Percentiles rank a stretch among this genome's conserved stretches.
These are phyloP conservation scores for Paramyrothecium sp. DNA, from an alignment of 2,329 filamentous ascomycete genomes.

Conservation along the genomic window DNA sequence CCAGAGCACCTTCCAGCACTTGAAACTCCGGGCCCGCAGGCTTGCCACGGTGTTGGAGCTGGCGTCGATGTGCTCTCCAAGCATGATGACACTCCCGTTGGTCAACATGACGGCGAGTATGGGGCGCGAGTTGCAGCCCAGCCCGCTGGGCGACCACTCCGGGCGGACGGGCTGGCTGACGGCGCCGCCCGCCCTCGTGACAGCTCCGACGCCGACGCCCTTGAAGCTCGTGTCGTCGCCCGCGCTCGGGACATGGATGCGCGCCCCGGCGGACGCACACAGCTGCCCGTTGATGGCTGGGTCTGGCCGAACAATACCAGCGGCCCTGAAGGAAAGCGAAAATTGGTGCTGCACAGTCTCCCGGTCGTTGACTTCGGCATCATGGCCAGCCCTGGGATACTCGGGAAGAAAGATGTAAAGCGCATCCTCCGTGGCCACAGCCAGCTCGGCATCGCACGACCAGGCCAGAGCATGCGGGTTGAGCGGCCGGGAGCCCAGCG, in stretches of 20 bases:
- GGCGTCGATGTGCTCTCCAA: conserved; percentile 44
- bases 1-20: conserved; percentile 55
- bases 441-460: conserved; percentile 58
- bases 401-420: conserved; percentile 51
- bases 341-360: conserved; percentile 30
- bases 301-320: conserved; percentile 34
- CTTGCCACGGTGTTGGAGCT: conserved; percentile 23
- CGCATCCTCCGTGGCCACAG: conserved; percentile 55
- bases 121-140: conserved; percentile 53
- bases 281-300: conserved; percentile 44
- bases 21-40: conserved; percentile 37
- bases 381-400: conserved; percentile 25
- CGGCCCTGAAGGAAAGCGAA: conserved; percentile 28
- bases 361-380: conserved; percentile 22
- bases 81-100: conserved; percentile 46
- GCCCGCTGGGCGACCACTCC: conserved; percentile 56
- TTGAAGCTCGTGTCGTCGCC: conserved; percentile 28
- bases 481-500: conserved; percentile 41
- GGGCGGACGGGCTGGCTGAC: conserved; percentile 54
- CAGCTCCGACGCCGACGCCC: conserved; percentile 43
- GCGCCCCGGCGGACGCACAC: conserved; percentile 35
- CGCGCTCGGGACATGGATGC: conserved; percentile 21
- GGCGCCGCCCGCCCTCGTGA: conserved; percentile 46
- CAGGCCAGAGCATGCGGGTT: conserved; percentile 44
- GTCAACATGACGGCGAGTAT: conserved; percentile 51